Evolutionary conservation across 129 eudicot genomes (phyloP), one percentile per base, ranked within the genome.

Genomic region (Lonicera japonica): DNA sequence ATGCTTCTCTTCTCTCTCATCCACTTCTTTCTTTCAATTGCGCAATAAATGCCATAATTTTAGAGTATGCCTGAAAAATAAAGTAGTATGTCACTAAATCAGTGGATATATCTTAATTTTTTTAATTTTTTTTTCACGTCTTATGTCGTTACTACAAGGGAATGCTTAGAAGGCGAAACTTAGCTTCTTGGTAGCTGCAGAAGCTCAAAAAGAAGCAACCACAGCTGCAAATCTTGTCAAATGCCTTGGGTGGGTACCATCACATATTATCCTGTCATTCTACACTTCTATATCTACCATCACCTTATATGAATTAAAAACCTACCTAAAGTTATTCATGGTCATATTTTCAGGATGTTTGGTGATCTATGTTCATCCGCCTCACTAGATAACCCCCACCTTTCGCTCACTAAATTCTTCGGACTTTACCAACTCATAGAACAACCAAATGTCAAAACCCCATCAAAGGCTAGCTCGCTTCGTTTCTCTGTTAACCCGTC

Each of bases 161-260:
- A 68, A 79, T 83, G 71, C 71, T 83, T 54, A 77, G 83, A 57
- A 88, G 92, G 70, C 73, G 81, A 68, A 71, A 60, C 57, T 76
- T 85, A 65, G 94, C 96, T 81, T 80, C 99, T 64, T 79, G 25
- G 87, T 85, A 22, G 95, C 95, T 65, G 80, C 80, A 63, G 92
- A 85, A 85, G 99, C 99, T 68, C 95, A 85, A 66, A 88, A 80
- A 65, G 99, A 94, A 81, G 87, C 97, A 65, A 67, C 75, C 21
- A 61, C 68, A 58, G 87, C 96, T 39, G 75, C 85, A 70, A 88
- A 74, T 74, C 95, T 94, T 38, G 83, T 82, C 60, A 86, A 70
- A 64, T 83, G 95, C 72, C 76, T 90, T 54, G 79, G 83, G 97
- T 86, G 67, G 73, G 81, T 74, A 18, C 25, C 13, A 11, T 17